Percentiles rank a stretch among this genome's conserved stretches.
These are phyloP conservation scores for Fusarium temperatum DNA, from an alignment of 2,329 filamentous ascomycete species.

Conservation along the genomic window DNA sequence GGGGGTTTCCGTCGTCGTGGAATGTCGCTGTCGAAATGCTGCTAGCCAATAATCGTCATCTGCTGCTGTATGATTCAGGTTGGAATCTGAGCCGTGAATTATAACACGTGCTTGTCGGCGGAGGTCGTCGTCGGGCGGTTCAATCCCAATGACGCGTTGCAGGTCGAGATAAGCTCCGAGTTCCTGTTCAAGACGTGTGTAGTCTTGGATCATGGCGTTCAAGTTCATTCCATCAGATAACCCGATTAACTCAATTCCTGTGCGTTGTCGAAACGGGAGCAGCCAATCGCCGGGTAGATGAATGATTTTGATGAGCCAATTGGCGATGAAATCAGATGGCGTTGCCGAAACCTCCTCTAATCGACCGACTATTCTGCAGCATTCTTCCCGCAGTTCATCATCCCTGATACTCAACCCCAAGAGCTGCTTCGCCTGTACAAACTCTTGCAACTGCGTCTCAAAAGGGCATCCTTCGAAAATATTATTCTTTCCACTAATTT, in stretches of 20 bases:
- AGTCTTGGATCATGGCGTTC: slow-evolving; percentile 32
- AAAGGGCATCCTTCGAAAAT: slow-evolving; percentile 44
- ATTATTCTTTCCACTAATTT: slow-evolving; percentile 43
- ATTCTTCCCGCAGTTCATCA: slow-evolving; percentile 34
- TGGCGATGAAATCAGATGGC: slow-evolving; percentile 38
- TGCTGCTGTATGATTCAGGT: slow-evolving; percentile 32
- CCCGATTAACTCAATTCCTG: neutral
- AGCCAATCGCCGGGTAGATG: slow-evolving; percentile 34
- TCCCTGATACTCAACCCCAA: slow-evolving; percentile 14
- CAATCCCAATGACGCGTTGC: slow-evolving; percentile 28
- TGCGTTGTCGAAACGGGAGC: slow-evolving; percentile 25
- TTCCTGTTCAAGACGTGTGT: slow-evolving; percentile 31
- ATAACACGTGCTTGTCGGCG: slow-evolving; percentile 33
- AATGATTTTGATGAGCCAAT: slow-evolving; percentile 37
- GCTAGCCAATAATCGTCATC: slow-evolving; percentile 38
- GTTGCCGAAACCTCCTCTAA: slow-evolving; percentile 34
- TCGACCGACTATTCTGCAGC: slow-evolving; percentile 27
- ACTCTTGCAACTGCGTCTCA: slow-evolving; percentile 36
- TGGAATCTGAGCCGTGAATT: slow-evolving; percentile 29
- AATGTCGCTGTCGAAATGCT: slow-evolving; percentile 37
- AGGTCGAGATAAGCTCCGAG: slow-evolving; percentile 21
- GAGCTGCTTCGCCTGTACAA: slow-evolving; percentile 22
- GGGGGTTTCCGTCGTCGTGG: neutral
- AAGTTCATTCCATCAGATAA: neutral
- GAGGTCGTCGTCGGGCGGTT: slow-evolving; percentile 30